These are phyloP conservation scores for Parathielavia appendiculata DNA, from an alignment of 495 filamentous ascomycete species.

Conservation along the genomic window DNA sequence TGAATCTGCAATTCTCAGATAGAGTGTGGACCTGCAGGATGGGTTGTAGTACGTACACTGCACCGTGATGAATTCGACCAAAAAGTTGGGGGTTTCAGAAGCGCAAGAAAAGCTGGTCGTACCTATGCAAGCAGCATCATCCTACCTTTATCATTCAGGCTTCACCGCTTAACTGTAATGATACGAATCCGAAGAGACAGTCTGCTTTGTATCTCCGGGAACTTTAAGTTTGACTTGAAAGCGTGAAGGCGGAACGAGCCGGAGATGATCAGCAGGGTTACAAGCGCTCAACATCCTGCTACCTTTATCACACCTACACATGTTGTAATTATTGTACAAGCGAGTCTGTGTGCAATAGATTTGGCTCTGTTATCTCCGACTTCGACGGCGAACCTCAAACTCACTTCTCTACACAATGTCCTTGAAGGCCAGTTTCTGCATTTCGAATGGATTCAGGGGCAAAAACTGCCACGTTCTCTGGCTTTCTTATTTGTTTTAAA, in stretches of 20 bases:
- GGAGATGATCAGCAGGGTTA: slow-evolving; percentile 1
- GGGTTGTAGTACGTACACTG: neutral
- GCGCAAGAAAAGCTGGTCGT: neutral
- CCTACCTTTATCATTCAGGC: slow-evolving; percentile 3
- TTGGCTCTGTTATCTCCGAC: too few relatives aligned
- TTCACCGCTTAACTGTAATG: slow-evolving; percentile 16
- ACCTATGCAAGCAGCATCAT: slow-evolving; percentile 13
- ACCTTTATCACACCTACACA: too few relatives aligned
- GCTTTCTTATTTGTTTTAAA: slow-evolving; percentile 8
- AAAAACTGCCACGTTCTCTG: neutral
- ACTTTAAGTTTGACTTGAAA: neutral
- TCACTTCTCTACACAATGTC: too few relatives aligned
- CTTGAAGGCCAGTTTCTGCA: too few relatives aligned
- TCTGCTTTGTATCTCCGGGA: neutral
- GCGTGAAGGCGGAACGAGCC: neutral
- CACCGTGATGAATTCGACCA: too few relatives aligned
- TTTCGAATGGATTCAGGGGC: neutral
- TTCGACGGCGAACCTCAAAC: too few relatives aligned
- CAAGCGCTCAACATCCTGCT: too few relatives aligned
- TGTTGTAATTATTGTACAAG: too few relatives aligned
- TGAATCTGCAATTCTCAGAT: slow-evolving; percentile 24
- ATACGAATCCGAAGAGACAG: neutral
- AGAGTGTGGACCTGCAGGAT: slow-evolving; percentile 19
- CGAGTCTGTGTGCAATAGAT: too few relatives aligned
- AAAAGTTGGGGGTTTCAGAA: slow-evolving; percentile 23